phyloP scores from a whole-genome alignment of 2,329 filamentous ascomycete genomes.

The Pseudopithomyces maydicus region DNA sequence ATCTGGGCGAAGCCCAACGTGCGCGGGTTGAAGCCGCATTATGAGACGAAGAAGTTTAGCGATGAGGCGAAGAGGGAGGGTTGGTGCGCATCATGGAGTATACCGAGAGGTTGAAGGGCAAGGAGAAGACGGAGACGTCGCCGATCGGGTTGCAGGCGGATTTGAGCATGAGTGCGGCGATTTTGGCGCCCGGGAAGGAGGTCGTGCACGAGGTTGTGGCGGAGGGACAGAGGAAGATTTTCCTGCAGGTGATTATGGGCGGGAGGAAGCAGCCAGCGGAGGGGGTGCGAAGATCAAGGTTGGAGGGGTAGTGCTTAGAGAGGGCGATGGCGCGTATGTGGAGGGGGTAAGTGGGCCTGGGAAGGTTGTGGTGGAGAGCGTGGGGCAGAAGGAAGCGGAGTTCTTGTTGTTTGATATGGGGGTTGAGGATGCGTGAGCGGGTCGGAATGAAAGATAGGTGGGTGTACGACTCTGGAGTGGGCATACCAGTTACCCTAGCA shows the following conservation, averaged over 20 bases:
- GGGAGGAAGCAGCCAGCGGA: slow-evolving; percentile 60
- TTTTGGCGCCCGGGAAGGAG: slow-evolving; percentile 67
- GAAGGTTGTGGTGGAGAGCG: slow-evolving; percentile 53
- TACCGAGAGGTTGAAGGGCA: slow-evolving; percentile 62
- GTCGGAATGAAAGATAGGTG: neutral
- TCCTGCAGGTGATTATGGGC: slow-evolving; percentile 78
- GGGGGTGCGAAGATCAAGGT: slow-evolving; percentile 73
- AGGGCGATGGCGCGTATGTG: slow-evolving; percentile 83
- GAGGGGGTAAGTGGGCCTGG: slow-evolving; percentile 54
- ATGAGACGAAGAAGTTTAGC: slow-evolving; percentile 74
- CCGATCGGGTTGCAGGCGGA: slow-evolving; percentile 82
- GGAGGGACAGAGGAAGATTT: slow-evolving; percentile 71
- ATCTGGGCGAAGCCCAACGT: slow-evolving; percentile 87
- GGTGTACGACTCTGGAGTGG: neutral
- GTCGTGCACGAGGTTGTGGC: slow-evolving; percentile 77
- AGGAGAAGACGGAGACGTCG: slow-evolving; percentile 68
- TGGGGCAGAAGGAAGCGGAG: slow-evolving; percentile 53
- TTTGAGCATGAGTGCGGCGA: slow-evolving; percentile 79
- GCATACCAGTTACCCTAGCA: too few relatives aligned
- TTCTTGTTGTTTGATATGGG: slow-evolving; percentile 59
- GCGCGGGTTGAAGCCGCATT: slow-evolving; percentile 71
- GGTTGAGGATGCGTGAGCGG: slow-evolving; percentile 22
- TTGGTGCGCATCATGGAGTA: slow-evolving; percentile 80
- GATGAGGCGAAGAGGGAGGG: slow-evolving; percentile 73
- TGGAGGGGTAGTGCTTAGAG: slow-evolving; percentile 70